Percentiles rank a stretch among this genome's conserved stretches.
These are phyloP conservation scores for Solanum piurae DNA, from an alignment of 257 asterid species.

Conservation along the genomic window DNA sequence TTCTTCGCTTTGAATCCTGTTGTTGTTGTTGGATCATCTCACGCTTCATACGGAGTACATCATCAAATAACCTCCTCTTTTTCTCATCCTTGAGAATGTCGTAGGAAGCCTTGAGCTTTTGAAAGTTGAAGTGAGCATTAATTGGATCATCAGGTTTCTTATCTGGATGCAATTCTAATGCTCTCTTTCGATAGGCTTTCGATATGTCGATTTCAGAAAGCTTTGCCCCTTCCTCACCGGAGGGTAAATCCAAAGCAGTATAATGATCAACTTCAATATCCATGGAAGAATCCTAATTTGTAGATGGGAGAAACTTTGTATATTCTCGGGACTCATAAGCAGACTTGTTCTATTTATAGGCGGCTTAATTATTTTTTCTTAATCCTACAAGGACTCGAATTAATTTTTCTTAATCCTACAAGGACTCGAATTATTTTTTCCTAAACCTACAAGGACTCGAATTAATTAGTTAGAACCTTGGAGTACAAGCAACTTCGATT, in stretches of 20 bases:
- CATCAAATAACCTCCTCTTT: conserved; percentile 49
- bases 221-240: conserved; percentile 50
- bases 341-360: not conserved
- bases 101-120: conserved; percentile 41
- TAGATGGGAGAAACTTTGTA: not conserved
- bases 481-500: not conserved
- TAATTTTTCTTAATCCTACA: not conserved
- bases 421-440: not conserved
- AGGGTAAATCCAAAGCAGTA: conserved; percentile 15
- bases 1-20: not conserved
- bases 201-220: conserved; percentile 42
- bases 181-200: conserved; percentile 44
- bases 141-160: conserved; percentile 49
- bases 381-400: too few species aligned
- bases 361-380: not conserved
- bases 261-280: conserved; percentile 34
- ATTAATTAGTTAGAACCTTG: not conserved
- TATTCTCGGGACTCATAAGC: not conserved
- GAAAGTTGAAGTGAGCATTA: conserved; percentile 39
- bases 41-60: not conserved
- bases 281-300: conserved; percentile 13
- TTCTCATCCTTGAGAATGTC: conserved; percentile 44
- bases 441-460: not conserved
- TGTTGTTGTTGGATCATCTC: conserved; percentile 20
- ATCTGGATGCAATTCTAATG: conserved; percentile 60